Evolutionary conservation across 2,329 filamentous ascomycete species (phyloP), one percentile per base, ranked within the genome.

Genomic region (Aspergillus brunneoviolaceus): DNA sequence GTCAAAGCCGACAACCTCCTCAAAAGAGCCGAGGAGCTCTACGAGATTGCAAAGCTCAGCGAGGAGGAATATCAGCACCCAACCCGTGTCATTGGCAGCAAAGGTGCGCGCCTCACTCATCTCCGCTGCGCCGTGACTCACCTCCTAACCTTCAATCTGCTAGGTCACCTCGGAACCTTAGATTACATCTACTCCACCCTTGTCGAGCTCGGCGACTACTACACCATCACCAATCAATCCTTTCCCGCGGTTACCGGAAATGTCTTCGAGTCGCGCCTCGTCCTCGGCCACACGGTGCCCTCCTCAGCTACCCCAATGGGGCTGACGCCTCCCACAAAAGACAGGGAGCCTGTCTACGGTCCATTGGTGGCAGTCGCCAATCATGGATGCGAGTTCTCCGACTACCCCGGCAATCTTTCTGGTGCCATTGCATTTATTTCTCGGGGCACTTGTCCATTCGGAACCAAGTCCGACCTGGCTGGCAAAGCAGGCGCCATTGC

Each of bases 401-500:
- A 92, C 73, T 93, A 86, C 70, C 85, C 89, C 1, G 53, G 57
- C 2, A 72, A 77, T 1, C 77, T 88, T 4, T 72, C 77, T 5
- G 88, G 86, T 56, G 85, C 85, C 55, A 87, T 95, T 62, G 89
- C 88, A 5, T 80, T 94, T 53, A 84, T 94, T 63, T 80, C 81
- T 27, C 86, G 90, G 58, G 90, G 91, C 55, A 80, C 75, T 1
- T 94, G 90, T 72, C 69, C 86, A 4, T 94, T 93, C 66, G 89
- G 88, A 11, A 77, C 81, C 63, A 94, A 95, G 77, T 88, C 88
- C 2, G 82, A 82, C 58, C 78, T 84, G 14, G 89, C 91, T 7
- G 88, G 88, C 31, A 81, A 80, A 58, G 88, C 88, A 1, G 90
- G 90, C n/a, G 91, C 91, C 6, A 72, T 85, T 4, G 90, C 87